A percentile compares a stretch with the other conserved stretches of the same genome.
These are phyloP conservation scores for Zygoascus tannicola DNA, from an alignment of 805 yeast species.

Conservation along the genomic window DNA sequence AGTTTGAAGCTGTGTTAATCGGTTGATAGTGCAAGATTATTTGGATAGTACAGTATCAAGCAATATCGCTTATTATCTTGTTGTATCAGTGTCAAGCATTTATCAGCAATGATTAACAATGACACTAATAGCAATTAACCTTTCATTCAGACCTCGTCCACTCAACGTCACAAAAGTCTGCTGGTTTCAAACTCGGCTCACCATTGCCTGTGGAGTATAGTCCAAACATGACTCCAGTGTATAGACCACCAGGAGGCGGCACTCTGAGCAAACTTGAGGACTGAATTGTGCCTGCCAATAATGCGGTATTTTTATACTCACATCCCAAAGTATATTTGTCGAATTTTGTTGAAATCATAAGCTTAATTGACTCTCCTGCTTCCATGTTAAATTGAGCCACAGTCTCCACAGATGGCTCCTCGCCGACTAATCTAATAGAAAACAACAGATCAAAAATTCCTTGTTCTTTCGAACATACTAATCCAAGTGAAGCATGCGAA, in stretches of 20 bases:
- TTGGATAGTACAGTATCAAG: too few relatives aligned
- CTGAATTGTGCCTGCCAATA: background rate
- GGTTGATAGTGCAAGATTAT: too few relatives aligned
- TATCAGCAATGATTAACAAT: too few relatives aligned
- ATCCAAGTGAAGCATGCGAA: background rate
- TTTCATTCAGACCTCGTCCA: conserved; percentile 1
- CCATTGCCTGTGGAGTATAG: background rate
- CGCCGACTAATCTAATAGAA: background rate
- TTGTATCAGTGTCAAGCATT: too few relatives aligned
- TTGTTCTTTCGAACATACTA: background rate
- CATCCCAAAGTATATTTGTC: background rate
- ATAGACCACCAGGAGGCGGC: background rate
- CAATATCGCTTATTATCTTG: too few relatives aligned
- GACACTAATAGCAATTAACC: too few relatives aligned
- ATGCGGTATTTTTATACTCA: background rate
- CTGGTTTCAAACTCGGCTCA: background rate
- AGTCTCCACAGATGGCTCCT: background rate
- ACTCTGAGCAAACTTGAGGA: background rate
- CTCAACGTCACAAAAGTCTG: background rate
- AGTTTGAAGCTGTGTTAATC: too few relatives aligned
- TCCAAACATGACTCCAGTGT: conserved; percentile 2
- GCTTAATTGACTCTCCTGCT: background rate
- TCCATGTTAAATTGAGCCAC: background rate
- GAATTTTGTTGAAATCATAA: background rate
- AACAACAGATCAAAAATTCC: too few relatives aligned